A percentile compares a stretch with the other conserved stretches of the same genome.
These are phyloP conservation scores for Diaporthe vexans DNA, from an alignment of 2,329 filamentous ascomycete species.

Conservation along the genomic window DNA sequence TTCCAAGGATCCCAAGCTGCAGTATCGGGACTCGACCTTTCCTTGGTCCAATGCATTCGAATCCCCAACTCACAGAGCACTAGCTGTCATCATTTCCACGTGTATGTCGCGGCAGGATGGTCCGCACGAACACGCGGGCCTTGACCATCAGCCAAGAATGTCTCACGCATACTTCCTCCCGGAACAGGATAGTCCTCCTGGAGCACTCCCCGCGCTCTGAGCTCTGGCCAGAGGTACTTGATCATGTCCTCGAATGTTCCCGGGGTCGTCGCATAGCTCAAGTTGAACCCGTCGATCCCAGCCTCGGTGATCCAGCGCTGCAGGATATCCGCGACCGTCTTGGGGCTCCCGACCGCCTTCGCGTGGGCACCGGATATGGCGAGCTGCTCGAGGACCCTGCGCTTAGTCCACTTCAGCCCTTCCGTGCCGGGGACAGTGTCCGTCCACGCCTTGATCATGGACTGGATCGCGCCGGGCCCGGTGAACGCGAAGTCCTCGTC, in stretches of 20 bases:
- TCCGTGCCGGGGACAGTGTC: constrained; percentile 29
- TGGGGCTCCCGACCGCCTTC: constrained; percentile 27
- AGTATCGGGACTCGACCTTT: too few species aligned
- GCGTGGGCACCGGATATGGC: constrained; percentile 14
- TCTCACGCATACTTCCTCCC: constrained; percentile 40
- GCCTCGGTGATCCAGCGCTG: constrained; percentile 41
- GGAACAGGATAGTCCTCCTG: constrained; percentile 42
- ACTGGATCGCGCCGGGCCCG: constrained; percentile 20
- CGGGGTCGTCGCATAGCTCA: constrained; percentile 39
- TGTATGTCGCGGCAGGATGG: constrained; percentile 3
- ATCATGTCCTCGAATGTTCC: constrained; percentile 39
- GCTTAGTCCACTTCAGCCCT: constrained; percentile 33
- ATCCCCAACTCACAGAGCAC: too few species aligned
- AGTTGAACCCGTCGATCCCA: constrained; percentile 43
- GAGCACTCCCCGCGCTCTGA: constrained; percentile 41
- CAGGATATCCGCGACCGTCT: constrained; percentile 39
- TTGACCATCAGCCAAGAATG: constrained; percentile 12
- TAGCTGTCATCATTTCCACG: neutral
- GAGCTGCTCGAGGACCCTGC: constrained; percentile 30
- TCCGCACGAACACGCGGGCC: constrained; percentile 16
- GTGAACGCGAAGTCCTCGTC: constrained; percentile 37
- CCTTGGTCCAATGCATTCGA: too few species aligned
- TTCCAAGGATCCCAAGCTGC: too few species aligned
- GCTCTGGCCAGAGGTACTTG: constrained; percentile 46
- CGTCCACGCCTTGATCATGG: constrained; percentile 32